phyloP scores from a whole-genome alignment of 768 basidiomycete genomes.

The Boletus sp. region DNA sequence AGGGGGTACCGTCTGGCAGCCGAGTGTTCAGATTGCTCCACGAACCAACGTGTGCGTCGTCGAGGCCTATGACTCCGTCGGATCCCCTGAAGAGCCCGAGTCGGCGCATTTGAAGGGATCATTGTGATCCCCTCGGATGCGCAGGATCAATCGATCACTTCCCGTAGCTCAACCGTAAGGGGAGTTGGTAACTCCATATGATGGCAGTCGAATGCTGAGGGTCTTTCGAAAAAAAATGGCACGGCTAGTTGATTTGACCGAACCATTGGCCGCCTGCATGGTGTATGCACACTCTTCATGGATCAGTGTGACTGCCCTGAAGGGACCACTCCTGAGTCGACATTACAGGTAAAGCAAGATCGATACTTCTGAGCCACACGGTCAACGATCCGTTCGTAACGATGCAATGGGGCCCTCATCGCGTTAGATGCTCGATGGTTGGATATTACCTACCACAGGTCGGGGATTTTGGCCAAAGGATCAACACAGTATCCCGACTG shows the following conservation, averaged over 20 bases:
- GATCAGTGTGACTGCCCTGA: background rate
- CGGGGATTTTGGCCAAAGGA: background rate
- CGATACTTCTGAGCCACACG: background rate
- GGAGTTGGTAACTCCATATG: background rate
- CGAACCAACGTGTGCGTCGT: slow-evolving; percentile 14
- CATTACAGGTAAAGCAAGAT: background rate
- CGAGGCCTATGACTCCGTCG: background rate
- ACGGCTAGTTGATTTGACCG: background rate
- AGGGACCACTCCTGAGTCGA: background rate
- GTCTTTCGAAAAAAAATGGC: background rate
- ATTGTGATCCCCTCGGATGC: slow-evolving; percentile 17
- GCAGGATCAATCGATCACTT: slow-evolving; percentile 1
- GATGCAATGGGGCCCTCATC: background rate
- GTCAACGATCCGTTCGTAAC: background rate
- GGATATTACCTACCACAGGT: background rate
- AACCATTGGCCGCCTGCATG: background rate
- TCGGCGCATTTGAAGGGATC: background rate
- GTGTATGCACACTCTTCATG: background rate
- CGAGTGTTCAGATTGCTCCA: background rate
- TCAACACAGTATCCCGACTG: background rate
- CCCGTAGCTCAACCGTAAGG: background rate
- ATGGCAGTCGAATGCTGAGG: background rate
- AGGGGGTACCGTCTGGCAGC: background rate
- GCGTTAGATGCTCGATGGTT: background rate
- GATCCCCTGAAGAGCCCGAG: slow-evolving; percentile 14